Conservation (phyloP, 306 rosid species). For the Crataegus laevigata region DNA sequence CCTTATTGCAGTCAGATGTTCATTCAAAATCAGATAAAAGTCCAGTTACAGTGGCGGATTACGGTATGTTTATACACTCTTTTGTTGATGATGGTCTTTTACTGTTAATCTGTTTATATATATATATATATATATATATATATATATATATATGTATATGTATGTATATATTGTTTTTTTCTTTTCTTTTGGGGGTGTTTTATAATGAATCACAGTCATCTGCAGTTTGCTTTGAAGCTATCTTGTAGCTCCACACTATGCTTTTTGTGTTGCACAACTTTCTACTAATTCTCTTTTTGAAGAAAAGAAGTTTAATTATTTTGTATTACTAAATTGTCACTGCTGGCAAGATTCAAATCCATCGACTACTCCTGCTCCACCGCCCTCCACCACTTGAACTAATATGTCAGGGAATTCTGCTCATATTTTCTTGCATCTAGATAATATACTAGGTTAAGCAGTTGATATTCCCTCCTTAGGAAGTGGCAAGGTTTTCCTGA, state of each 20-base stretch:
- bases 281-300: not conserved
- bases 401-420: not conserved
- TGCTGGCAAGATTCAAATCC: not conserved
- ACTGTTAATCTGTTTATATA: not conserved
- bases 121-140: no score
- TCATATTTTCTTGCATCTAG: not conserved
- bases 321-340: not conserved
- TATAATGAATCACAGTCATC: not conserved
- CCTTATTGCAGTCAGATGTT: conserved; percentile 71
- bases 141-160: not conserved
- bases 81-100: not conserved
- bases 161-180: no score
- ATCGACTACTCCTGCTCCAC: not conserved
- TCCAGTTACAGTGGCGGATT: conserved; percentile 97
- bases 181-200: not conserved
- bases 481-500: not conserved
- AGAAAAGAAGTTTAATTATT: no score
- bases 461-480: not conserved
- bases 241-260: not conserved
- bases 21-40: conserved; percentile 88
- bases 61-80: conserved; percentile 39
- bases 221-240: not conserved
- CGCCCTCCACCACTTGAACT: not conserved
- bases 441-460: not conserved
- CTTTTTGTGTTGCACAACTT: not conserved